Base-by-base conservation (phyloP, 345 rosid species). In the Raphanus raphanistrum region DNA sequence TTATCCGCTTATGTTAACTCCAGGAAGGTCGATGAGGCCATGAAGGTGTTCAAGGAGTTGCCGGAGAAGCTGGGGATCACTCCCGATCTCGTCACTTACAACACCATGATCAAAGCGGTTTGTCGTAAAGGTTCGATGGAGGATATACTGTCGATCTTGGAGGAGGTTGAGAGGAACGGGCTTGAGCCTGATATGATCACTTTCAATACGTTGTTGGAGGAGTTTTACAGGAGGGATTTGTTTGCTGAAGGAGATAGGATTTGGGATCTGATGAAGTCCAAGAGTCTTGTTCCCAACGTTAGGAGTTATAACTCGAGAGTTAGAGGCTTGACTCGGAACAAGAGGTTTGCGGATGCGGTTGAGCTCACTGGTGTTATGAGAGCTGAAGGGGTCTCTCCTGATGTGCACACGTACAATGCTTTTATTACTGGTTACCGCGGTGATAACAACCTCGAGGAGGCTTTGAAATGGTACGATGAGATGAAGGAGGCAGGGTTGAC, bases 301-400 rank as follows among this genome's bases (percentile, higher is more conserved):
- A 71, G 86, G 76, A 91, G 86, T 81, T 89, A 88, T 67, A 89
- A 89, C 83, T 73, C 88, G 0, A 88, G 80, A 81, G 16, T 93
- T 64, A 36, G 81, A 45, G 94, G 96, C 50, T 66, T 91, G 72
- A 81, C 79, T 12, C 25, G 81, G 21, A 84, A 75, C 74, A 87
- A 83, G 54, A 80, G 81, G 81, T 73, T 79, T 45, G 21, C 57
- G 8, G 88, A 90, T 76, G 94, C 89, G 4, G 80, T 84, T 63
- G 63, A 80, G 55, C 63, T 86, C 28, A 71, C 87, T 7, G 60
- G 61, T 4, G 88, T 77, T 77, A 86, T 93, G 93, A 79, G 73
- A 77, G 60, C 35, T 1, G 84, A 83, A 62, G 89, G 76, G 61
- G 33, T 84, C 63, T 43, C 68, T 29, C 88, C 84, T 1, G 90